A percentile compares a stretch with the other conserved stretches of the same genome.
phyloP scores from a whole-genome alignment of 2,329 filamentous ascomycete species.

The Graphiopsis chlorocephala region DNA sequence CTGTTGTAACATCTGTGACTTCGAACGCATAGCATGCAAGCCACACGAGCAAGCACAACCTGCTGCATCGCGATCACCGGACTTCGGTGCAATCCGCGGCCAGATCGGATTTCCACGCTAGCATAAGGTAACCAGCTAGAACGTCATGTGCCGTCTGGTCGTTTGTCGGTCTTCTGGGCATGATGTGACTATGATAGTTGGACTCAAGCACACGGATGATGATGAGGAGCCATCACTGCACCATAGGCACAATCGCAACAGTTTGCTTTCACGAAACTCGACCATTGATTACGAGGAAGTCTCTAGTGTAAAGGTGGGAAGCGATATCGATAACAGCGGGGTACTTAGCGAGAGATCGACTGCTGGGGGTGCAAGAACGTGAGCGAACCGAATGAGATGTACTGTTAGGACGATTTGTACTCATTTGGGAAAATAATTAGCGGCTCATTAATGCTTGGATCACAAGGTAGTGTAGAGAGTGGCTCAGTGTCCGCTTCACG shows the following conservation, averaged over 20 bases:
- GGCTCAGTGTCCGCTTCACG: background rate
- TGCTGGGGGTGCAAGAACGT: background rate
- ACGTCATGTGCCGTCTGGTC: conserved; percentile 2
- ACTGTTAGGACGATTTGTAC: background rate
- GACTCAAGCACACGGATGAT: background rate
- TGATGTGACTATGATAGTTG: background rate
- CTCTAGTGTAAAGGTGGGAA: background rate
- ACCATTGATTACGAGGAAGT: background rate
- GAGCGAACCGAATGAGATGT: background rate
- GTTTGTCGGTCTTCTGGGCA: background rate
- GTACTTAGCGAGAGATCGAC: background rate
- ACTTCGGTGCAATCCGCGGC: conserved; percentile 6
- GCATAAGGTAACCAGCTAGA: background rate
- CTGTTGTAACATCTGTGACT: background rate
- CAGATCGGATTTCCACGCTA: conserved; percentile 1
- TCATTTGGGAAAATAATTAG: background rate
- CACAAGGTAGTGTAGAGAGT: too few species aligned
- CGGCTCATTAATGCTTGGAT: background rate
- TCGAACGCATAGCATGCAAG: background rate
- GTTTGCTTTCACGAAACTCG: background rate
- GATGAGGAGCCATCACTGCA: background rate
- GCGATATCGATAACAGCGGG: conserved; percentile 4
- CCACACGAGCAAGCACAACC: background rate
- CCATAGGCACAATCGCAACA: background rate
- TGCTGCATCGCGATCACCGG: conserved; percentile 5